Conservation (phyloP, 805 yeast species). For the Yarrowia divulgata region DNA sequence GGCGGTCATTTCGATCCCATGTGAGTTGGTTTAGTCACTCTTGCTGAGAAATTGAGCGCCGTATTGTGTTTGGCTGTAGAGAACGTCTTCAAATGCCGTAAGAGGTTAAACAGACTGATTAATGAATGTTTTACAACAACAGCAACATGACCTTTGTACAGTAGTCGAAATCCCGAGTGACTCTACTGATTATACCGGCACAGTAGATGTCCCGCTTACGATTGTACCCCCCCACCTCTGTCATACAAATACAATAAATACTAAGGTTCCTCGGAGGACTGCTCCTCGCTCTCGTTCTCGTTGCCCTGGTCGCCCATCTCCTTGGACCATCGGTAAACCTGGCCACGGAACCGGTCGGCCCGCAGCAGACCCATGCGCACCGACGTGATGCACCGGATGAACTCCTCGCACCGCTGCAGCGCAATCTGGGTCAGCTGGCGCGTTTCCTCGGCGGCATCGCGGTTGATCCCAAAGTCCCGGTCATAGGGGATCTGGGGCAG, state of each 20-base stretch:
- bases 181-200: too few relatives aligned
- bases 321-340: constrained; percentile 80
- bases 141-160: too few relatives aligned
- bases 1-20: too few relatives aligned
- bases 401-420: constrained; percentile 85
- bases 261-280: constrained; percentile 46
- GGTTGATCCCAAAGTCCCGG: constrained; percentile 59
- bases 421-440: constrained; percentile 79
- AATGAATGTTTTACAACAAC: too few relatives aligned
- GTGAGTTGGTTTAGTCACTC: too few relatives aligned
- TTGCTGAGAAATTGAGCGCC: too few relatives aligned
- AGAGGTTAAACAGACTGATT: too few relatives aligned
- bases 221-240: too few relatives aligned
- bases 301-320: constrained; percentile 77
- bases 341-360: constrained; percentile 76
- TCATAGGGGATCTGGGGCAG: constrained; percentile 60
- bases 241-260: constrained; percentile 8
- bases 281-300: constrained; percentile 51
- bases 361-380: constrained; percentile 78
- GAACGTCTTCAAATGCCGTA: too few relatives aligned
- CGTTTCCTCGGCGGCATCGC: constrained; percentile 69
- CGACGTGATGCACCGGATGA: constrained; percentile 75
- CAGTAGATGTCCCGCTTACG: too few relatives aligned
- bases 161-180: too few relatives aligned
- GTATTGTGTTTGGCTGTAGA: too few relatives aligned